Evolutionary conservation across 2,329 filamentous ascomycete species (phyloP), one percentile per base, ranked within the genome.

Genomic region (Drechslerella coelobrocha): DNA sequence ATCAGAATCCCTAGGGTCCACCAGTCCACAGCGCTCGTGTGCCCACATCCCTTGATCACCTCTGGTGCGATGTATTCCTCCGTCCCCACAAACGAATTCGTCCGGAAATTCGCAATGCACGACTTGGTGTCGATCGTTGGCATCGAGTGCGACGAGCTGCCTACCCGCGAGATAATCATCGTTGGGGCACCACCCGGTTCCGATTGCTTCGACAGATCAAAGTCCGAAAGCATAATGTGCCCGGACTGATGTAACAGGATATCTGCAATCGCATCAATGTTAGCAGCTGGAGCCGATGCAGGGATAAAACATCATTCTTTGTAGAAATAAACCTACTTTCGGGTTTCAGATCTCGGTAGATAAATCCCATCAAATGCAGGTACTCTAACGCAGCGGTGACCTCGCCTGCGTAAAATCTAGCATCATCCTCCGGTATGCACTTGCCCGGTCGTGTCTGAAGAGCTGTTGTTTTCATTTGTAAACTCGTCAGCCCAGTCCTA

Each of bases 161-260:
- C 92, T 75, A 90, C 92, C 47, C 83, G 81, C 75, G 90, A 91
- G 72, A 97, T 85, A 77, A 99, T 97, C 93, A 99, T 97, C 23
- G 92, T 97, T 52, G 94, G 94, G 77, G 93, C 93, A 81, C 94
- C 94, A 77, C 92, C 94, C 14, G 91, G 88, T 74, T 95, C 94
- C 5, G 94, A 99, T 80, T 99, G 94, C 80, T 99, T 99, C 8
- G 92, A 97, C 72, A 99, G 81, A 80, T 99, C 94, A 80, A 99
- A 99, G 81, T 99, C 94, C 72, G 94, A 97, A 78, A 99, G 85
- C 94, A 99, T 99, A 76, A 99, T 99, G 80, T 99, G 94, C 14
- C 94, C 94, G n/a, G 94, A 97, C 79, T 99, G 94, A 79, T 99
- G 94, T 21, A 99, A 86, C 12, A 99, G 84, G 74, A 99, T 99